Evolutionary conservation across 345 rosid genomes (phyloP), one percentile per base, ranked within the genome.

Genomic region (Hirschfeldia incana): DNA sequence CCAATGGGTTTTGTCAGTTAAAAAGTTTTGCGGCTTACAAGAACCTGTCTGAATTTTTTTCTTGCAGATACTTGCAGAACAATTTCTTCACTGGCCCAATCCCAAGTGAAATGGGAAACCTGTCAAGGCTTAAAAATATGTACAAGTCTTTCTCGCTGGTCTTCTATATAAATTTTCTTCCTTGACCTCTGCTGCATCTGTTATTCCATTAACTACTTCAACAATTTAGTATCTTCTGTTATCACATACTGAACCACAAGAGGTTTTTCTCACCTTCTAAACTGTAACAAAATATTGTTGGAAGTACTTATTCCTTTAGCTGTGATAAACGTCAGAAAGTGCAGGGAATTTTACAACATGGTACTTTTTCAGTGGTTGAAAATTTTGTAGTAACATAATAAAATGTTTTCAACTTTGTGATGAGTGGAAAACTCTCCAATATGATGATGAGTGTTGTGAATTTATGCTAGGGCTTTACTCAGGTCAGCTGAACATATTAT

Each of bases 31-130:
- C 68, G 15, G 15, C 37, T 61, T 46, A 76, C 73, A 67, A 37
- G 34, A 67, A 64, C 42, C 44, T 33, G 28, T 32, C 26, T 32
- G 67, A 63, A 63, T 62, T 4, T 8, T 63, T 32, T 66, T 69
- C 75, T 30, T 79, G 65, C 89, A 95, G 99, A 84, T 89, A 74
- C 85, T 84, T 95, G 97, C 99, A 93, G 87, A 85, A 89, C 34
- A 95, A 95, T 87, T 95, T 87, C 89, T 81, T 95, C 58, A 88
- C 90, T 68, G 98, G 93, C 32, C 53, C 72, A 28, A 87, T 95
- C 82, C 99, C 99, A 42, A 85, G 86, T 84, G 99, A 93, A 86
- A 46, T 95, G 69, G 99, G 96, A 84, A 93, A 90, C 73, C 85
- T 95, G 66, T 86, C 97, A 2, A 74, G 65, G 72, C 94, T 95